These are phyloP conservation scores for Phytopythium vexans DNA, from an alignment of 352 stramenopile genomes.

Conservation along the genomic window DNA sequence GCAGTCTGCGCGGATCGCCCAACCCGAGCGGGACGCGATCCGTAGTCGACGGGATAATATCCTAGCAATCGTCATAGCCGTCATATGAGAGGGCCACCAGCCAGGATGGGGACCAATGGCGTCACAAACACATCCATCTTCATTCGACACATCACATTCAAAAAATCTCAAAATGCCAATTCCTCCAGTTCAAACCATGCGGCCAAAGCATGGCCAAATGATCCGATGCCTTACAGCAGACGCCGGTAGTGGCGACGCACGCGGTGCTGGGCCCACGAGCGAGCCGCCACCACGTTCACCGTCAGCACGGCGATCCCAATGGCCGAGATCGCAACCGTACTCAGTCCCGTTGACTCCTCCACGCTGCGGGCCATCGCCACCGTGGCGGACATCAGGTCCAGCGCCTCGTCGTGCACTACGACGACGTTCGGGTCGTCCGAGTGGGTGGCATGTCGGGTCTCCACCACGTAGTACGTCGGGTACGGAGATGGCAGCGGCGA, in stretches of 20 bases:
- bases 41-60: too few relatives aligned
- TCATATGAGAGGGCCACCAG: too few relatives aligned
- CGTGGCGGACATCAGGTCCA: conserved; percentile 1
- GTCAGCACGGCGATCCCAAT: conserved; percentile 8
- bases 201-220: too few relatives aligned
- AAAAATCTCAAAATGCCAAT: conserved; percentile 1
- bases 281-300: conserved; percentile 23
- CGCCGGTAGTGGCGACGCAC: conserved; percentile 51
- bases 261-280: conserved; percentile 40
- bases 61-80: too few relatives aligned
- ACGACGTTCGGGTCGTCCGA: conserved; percentile 28
- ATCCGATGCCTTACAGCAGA: conserved; percentile 24
- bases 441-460: conserved; percentile 29
- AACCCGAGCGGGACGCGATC: too few relatives aligned
- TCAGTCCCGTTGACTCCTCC: conserved; percentile 5
- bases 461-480: conserved; percentile 26
- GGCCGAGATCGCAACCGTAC: not conserved
- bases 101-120: not conserved
- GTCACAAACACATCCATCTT: not conserved
- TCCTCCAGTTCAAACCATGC: not conserved
- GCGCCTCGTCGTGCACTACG: conserved; percentile 2
- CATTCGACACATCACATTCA: not conserved
- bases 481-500: conserved; percentile 20
- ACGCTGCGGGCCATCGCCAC: conserved; percentile 4
- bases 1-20: too few relatives aligned